Base-by-base conservation (phyloP, 148 eudicot species). In the Pouteria glomerata region DNA sequence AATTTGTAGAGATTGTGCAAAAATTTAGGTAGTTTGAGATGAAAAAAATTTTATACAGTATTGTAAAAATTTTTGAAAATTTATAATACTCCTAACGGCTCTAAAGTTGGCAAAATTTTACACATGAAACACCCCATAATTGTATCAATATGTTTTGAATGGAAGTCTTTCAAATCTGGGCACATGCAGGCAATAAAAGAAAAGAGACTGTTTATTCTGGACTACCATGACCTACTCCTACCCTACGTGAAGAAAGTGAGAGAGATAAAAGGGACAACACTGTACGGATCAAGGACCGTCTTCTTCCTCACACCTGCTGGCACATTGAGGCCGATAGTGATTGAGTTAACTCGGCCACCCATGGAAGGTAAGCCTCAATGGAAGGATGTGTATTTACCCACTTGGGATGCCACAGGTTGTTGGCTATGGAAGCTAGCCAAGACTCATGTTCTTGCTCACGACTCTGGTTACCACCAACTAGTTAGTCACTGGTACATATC, bases 341-440 rank as follows among this genome's bases (percentile, higher is more conserved):
- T 89, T 1, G 97, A 94, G 84, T 71, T 94, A 35, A 80, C 85
- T 16, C 79, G 96, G 18, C 98, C 98, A 4, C 93, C 93, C 1
- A 2, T 50, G 1, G 71, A 79, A 4, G 90, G 78, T 0, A 87
- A 86, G 75, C 84, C 85, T 2, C 89, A 85, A 35, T 94, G 97
- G 97, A 89, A 73, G 73, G 75, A 82, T 69, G 97, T 82, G 0
- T 87, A 37, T 71, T 67, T 74, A 3, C 98, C 95, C 0, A 16
- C 69, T 47, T 73, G 85, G 63, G 71, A 78, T 72, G 78, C 96
- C 34, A 87, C 96, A 13, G 65, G 77, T 27, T 48, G 48, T 6
- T 94, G 98, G 98, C 88, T 91, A n/a, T 94, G 98, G 97, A 87
- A 76, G 82, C 77, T 89, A 15, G 98, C 98, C 26, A 94, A 91